These are phyloP conservation scores for Tuber borchii DNA, from an alignment of 495 filamentous ascomycete genomes.

Conservation along the genomic window DNA sequence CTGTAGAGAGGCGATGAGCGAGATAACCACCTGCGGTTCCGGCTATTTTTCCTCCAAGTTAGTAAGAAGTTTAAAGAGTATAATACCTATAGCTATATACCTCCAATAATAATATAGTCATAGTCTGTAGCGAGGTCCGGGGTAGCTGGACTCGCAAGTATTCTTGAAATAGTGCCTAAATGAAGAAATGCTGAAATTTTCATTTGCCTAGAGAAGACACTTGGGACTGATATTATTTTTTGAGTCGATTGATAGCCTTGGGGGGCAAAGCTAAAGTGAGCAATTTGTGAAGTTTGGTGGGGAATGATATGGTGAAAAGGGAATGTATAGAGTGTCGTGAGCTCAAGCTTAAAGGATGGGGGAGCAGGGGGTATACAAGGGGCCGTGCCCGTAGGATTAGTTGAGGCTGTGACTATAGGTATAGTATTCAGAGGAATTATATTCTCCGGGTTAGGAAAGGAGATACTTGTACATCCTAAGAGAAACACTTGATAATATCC, in stretches of 20 bases:
- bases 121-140: neutral
- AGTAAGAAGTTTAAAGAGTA: neutral
- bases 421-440: neutral
- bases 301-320: neutral
- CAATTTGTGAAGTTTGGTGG: neutral
- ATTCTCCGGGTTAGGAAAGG: neutral
- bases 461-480: neutral
- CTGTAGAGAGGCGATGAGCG: conserved; percentile 30
- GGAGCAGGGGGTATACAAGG: neutral
- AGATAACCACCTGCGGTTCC: conserved; percentile 30
- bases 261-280: neutral
- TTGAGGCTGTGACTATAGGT: neutral
- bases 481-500: neutral
- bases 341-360: neutral
- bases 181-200: neutral
- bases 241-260: neutral
- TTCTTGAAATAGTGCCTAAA: neutral
- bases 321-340: neutral
- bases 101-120: neutral
- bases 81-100: neutral
- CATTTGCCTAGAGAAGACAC: neutral
- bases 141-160: neutral
- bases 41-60: conserved; percentile 7
- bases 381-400: neutral
- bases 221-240: neutral